Conservation (phyloP, 768 basidiomycete genomes). For the Russula sp. region DNA sequence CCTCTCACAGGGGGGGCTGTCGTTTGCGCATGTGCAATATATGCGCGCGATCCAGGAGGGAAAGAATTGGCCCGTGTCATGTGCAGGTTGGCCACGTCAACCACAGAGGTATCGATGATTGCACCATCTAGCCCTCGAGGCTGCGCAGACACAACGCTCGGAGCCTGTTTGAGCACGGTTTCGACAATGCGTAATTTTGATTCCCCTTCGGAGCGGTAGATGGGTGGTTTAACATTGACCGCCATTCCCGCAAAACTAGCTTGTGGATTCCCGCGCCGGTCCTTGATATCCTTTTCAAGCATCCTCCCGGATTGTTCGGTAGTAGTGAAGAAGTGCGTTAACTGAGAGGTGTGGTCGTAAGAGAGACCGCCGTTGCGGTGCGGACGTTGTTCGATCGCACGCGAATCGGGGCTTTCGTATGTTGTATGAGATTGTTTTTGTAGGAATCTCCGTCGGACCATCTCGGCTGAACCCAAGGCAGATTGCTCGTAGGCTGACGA, state of each 20-base stretch:
- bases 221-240: constrained; percentile 32
- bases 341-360: constrained; percentile 52
- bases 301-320: constrained; percentile 59
- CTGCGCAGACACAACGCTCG: constrained; percentile 37
- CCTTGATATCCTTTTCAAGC: constrained; percentile 15
- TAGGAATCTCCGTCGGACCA: constrained; percentile 43
- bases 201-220: constrained; percentile 17
- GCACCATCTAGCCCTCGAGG: constrained; percentile 39
- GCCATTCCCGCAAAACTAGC: constrained; percentile 49
- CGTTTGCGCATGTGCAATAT: constrained; percentile 36
- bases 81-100: constrained; percentile 34
- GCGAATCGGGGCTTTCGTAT: constrained; percentile 34
- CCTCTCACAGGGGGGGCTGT: neutral
- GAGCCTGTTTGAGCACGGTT: constrained; percentile 39
- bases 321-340: constrained; percentile 54
- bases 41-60: constrained; percentile 49
- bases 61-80: constrained; percentile 46
- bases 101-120: constrained; percentile 37
- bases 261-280: constrained; percentile 29
- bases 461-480: constrained; percentile 15
- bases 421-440: constrained; percentile 33
- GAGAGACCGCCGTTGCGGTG: constrained; percentile 61
- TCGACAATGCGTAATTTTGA: constrained; percentile 37
- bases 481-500: constrained; percentile 28
- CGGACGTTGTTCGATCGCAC: constrained; percentile 57